Evolutionary conservation across 1,284 basidiomycete genomes (phyloP).

Genomic region (Heterobasidion occidentale): DNA sequence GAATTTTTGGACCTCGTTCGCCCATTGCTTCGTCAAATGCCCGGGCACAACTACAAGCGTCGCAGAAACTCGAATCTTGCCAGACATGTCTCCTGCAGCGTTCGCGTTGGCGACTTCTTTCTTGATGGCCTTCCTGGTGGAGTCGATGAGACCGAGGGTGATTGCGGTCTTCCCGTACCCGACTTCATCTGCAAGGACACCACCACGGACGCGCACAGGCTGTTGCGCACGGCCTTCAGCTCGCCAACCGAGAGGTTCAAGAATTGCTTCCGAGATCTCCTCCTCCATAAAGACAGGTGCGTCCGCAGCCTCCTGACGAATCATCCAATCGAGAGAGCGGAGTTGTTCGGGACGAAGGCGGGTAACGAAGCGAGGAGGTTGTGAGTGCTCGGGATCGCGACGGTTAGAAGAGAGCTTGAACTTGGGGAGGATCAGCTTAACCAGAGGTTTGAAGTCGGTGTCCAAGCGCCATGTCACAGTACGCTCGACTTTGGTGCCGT

Average conservation of each 20-base stretch:
- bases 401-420: conserved; percentile 78
- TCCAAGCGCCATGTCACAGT: conserved; percentile 76
- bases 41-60: conserved; percentile 86
- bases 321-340: conserved; percentile 92
- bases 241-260: conserved; percentile 85
- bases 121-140: conserved; percentile 48
- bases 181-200: conserved; percentile 92
- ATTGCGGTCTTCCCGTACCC: conserved; percentile 98
- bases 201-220: conserved; percentile 72
- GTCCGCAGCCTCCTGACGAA: conserved; percentile 65
- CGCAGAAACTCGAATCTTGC: conserved; percentile 71
- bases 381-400: conserved; percentile 61
- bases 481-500: conserved; percentile 41
- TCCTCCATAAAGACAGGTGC: conserved; percentile 82
- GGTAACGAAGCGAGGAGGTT: conserved; percentile 75
- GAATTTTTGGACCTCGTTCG: conserved; percentile 82
- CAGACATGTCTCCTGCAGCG: conserved; percentile 31
- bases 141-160: conserved; percentile 82
- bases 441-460: conserved; percentile 65
- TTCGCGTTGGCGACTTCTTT: conserved; percentile 47
- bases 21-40: conserved; percentile 88
- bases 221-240: conserved; percentile 87
- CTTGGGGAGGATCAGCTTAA: conserved; percentile 51
- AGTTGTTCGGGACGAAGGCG: conserved; percentile 79
- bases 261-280: conserved; percentile 86